Base-by-base conservation (phyloP, 305 asterid genomes). In the Plantago rigida region DNA sequence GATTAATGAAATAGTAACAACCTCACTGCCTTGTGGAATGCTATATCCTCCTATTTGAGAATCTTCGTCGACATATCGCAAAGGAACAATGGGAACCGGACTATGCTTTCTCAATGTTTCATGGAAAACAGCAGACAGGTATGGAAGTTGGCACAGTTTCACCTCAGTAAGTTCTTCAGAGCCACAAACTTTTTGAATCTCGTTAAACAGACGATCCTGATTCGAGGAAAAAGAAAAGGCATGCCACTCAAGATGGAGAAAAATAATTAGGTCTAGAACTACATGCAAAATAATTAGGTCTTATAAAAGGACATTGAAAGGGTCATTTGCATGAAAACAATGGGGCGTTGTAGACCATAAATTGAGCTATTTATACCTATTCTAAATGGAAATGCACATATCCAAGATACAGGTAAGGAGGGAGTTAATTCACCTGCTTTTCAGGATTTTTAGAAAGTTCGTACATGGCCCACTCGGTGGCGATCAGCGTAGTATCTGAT, bases 391-490 rank as follows among this genome's bases (percentile, higher is more conserved):
- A 22, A 22, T 22, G 26, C 26, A 22, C 26, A 22, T 22, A 1
- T 22, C 26, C 4, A 7, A 51, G 3, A 1, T 50, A 17, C 52
- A 34, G 11, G 45, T 11, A 57, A 60, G 13, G 42, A 14, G 31
- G 3, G 22, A 62, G 42, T 24, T 24, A 57, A 15, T 51, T 44
- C 29, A 89, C 98, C 96, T 91, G 98, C 65, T 67, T 76, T 31
- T 73, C 75, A 3, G 77, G 86, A 78, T 83, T 77, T 78, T 80
- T 84, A 41, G 94, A 84, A 29, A 92, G 87, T 71, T 92, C 95
- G 66, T 81, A 86, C 82, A 92, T 82, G 6, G 95, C 94, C 99
- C 99, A 92, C 74, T 92, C 99, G 0, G 95, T 65, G 36, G 84
- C 36, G 60, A 88, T 91, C 62, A 82, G 52, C 6, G 85, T 81